Base-by-base conservation (phyloP, 495 filamentous ascomycete species). In the Trichoderma erinaceum region DNA sequence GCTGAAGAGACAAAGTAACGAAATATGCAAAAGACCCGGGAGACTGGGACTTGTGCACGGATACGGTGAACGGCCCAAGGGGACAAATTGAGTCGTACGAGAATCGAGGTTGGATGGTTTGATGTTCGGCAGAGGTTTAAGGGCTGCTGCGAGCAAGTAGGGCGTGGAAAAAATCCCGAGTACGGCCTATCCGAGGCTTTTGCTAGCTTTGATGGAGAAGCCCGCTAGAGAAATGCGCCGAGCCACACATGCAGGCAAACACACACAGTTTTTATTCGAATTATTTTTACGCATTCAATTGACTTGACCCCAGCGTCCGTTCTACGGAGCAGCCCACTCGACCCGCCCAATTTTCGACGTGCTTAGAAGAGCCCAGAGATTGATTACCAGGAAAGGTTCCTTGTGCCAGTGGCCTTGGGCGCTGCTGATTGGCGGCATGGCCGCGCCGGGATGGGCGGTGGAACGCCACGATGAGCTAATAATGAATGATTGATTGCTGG, bases 391-490 rank as follows among this genome's bases (percentile, higher is more conserved):
- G 44, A 15, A 48, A n/a, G 13, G 15, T 16, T 16, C 44, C 12
- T 48, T 48, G 44, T 11, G 6, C 44, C 44, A 48, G 15, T 15
- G 44, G 13, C 44, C 44, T 18, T 16, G 44, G 15, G 2, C n/a
- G 44, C 44, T 48, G 44, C 44, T n/a, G n/a, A 48, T 48, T 48
- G 15, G 44, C 44, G 10, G 56, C 3, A 2, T 11, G 56, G 56
- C 11, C 44, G 3, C 4, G 29, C 29, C 4, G 29, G 29, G 29
- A 29, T 48, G 44, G 12, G 44, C 44, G 4, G 44, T 48, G 44
- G 44, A 48, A 13, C 56, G 56, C 56, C 56, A 61, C 56, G 16
- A 61, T 56, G 56, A 61, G 27, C 56, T 56, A 56, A 56, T 61
- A n/a, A 56, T 56, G 50, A 25, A 12, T 56, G 50, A 56, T 56